A percentile compares a stretch with the other conserved stretches of the same genome.
Evolutionary conservation across 495 filamentous ascomycete genomes (phyloP).

Genomic region (Aspergillus leporis): DNA sequence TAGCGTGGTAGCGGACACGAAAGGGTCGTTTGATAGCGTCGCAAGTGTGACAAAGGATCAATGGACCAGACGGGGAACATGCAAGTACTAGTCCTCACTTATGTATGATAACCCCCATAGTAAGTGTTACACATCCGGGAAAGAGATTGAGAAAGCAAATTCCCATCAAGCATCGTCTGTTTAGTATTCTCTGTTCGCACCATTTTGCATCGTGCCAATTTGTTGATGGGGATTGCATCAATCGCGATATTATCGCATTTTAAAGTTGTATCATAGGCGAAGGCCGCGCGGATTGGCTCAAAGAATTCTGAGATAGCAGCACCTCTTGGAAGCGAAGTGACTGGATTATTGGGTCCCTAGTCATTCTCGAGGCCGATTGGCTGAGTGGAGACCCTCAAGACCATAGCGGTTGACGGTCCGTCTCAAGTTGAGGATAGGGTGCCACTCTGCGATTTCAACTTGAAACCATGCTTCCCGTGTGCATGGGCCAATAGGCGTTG

Average conservation of each 20-base stretch:
- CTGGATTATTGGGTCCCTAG: slow-evolving; percentile 1
- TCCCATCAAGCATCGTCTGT: neutral
- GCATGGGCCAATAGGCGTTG: neutral
- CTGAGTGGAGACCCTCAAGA: slow-evolving; percentile 15
- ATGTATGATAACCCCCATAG: neutral
- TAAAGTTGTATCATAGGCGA: slow-evolving; percentile 9
- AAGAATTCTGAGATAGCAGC: slow-evolving; percentile 17
- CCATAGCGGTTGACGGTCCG: slow-evolving; percentile 18
- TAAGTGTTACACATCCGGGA: neutral
- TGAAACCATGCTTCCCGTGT: slow-evolving; percentile 21
- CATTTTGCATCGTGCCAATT: neutral
- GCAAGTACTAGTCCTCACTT: neutral
- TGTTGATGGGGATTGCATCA: slow-evolving; percentile 8
- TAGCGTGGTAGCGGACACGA: slow-evolving; percentile 23
- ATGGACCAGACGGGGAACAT: neutral
- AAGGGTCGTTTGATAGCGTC: slow-evolving; percentile 17
- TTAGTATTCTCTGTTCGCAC: neutral
- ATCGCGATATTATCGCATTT: slow-evolving; percentile 7
- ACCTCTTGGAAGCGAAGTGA: slow-evolving; percentile 10
- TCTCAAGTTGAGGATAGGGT: slow-evolving; percentile 25
- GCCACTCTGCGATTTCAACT: slow-evolving; percentile 15
- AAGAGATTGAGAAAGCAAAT: neutral
- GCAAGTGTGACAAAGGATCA: neutral
- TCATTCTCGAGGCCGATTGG: slow-evolving; percentile 5
- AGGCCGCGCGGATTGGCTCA: slow-evolving; percentile 19